Conservation (phyloP, 306 rosid species). For the Oemleria cerasiformis region DNA sequence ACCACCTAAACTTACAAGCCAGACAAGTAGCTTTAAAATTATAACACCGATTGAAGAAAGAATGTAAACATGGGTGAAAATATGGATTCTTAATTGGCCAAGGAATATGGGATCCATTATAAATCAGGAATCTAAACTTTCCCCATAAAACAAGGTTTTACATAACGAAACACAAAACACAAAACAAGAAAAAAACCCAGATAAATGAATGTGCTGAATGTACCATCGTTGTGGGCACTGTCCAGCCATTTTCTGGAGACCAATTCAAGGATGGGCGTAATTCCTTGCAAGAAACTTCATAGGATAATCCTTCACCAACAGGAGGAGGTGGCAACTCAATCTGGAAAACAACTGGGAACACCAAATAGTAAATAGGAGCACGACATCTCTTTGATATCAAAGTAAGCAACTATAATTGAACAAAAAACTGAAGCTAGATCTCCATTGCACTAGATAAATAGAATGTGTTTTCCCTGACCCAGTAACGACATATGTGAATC, state of each 20-base stretch:
- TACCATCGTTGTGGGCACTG: slow-evolving; percentile 54
- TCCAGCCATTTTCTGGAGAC: slow-evolving; percentile 72
- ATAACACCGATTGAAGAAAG: not conserved
- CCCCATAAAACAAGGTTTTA: not conserved
- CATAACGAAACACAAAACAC: not conserved
- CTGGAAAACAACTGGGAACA: slow-evolving; percentile 36
- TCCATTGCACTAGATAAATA: not conserved
- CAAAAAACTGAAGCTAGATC: not conserved
- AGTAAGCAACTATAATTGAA: not conserved
- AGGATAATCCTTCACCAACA: slow-evolving; percentile 64
- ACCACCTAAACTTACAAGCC: not conserved
- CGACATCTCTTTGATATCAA: not conserved
- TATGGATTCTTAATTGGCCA: not conserved
- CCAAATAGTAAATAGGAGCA: slow-evolving; percentile 1
- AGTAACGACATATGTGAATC: not conserved
- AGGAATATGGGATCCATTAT: not conserved
- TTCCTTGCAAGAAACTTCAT: slow-evolving; percentile 55
- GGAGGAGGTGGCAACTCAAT: slow-evolving; percentile 70
- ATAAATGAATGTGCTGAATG: slow-evolving; percentile 12
- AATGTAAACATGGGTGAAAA: not conserved
- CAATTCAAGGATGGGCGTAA: slow-evolving; percentile 81
- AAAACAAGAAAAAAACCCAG: not conserved
- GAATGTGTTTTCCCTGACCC: too few relatives aligned
- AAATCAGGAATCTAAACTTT: not conserved
- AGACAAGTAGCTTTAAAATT: too few relatives aligned